Conservation (phyloP, 2,329 filamentous ascomycete species). For the Penicillium sp. region DNA sequence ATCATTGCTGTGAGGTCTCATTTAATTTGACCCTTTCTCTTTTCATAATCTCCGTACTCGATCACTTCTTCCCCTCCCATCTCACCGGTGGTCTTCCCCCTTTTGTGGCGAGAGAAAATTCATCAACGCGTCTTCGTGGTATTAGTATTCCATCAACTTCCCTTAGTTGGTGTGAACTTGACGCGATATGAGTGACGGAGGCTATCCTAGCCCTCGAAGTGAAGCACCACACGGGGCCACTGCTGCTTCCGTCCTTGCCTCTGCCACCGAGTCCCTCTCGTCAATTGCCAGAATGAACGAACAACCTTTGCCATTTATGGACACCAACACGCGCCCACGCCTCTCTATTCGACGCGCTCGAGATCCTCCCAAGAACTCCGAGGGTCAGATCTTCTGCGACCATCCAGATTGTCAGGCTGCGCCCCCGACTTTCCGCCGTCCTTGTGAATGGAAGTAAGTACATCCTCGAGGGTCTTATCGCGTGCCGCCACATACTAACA, state of each 20-base stretch:
- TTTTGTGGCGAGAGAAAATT: conserved; percentile 9
- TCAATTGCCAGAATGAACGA: conserved; percentile 36
- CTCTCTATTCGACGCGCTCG: conserved; percentile 40
- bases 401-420: conserved; percentile 63
- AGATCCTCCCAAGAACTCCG: conserved; percentile 56
- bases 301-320: conserved; percentile 26
- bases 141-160: conserved; percentile 16
- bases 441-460: conserved; percentile 88
- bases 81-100: no score
- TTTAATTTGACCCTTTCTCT: not conserved
- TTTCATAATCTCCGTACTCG: not conserved
- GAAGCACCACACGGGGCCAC: conserved; percentile 36
- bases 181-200: conserved; percentile 35
- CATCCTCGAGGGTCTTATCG: not conserved
- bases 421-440: conserved; percentile 63
- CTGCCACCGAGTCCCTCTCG: conserved; percentile 31
- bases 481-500: conserved; percentile 16
- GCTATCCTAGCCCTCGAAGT: conserved; percentile 42
- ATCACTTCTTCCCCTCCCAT: not conserved
- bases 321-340: conserved; percentile 36
- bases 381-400: conserved; percentile 73
- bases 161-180: conserved; percentile 29
- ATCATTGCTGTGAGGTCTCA: not conserved
- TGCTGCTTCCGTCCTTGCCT: conserved; percentile 30
- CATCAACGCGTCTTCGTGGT: conserved; percentile 21